Evolutionary conservation across 768 basidiomycete species (phyloP).

Genomic region (Mycena metata): DNA sequence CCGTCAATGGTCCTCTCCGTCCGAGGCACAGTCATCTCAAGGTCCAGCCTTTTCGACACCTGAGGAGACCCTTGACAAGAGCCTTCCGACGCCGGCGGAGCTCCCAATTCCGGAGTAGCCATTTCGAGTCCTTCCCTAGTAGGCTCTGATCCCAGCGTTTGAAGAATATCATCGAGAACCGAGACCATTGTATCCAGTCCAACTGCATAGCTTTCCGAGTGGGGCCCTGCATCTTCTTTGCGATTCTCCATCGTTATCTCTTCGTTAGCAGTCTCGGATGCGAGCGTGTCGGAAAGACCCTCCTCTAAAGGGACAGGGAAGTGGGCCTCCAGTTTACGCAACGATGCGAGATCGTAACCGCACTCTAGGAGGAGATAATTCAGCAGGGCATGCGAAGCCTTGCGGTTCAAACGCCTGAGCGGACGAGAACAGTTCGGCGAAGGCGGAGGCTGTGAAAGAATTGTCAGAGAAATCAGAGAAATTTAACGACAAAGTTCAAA

Average conservation of each 20-base stretch:
- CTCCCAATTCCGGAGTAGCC: background rate
- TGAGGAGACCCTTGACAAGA: background rate
- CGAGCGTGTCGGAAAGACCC: background rate
- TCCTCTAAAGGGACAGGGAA: slow-evolving; percentile 20
- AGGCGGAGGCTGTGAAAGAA: slow-evolving; percentile 22
- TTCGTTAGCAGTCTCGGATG: background rate
- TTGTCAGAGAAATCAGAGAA: background rate
- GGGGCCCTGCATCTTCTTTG: background rate
- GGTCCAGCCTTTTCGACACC: background rate
- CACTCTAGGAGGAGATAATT: slow-evolving; percentile 35
- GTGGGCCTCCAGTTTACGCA: slow-evolving; percentile 23
- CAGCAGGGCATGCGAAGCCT: slow-evolving; percentile 16
- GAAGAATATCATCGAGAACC: slow-evolving; percentile 6
- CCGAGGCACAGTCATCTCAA: background rate
- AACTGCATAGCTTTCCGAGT: background rate
- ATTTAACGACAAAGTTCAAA: background rate
- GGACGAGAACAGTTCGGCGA: slow-evolving; percentile 13
- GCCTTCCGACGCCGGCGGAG: background rate
- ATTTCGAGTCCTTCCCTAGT: background rate
- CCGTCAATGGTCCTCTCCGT: background rate
- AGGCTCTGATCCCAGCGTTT: background rate
- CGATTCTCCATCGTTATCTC: background rate
- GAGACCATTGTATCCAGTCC: background rate
- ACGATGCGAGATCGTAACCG: slow-evolving; percentile 28
- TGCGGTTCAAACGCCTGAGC: slow-evolving; percentile 13